phyloP scores from a whole-genome alignment of 106 monocot species.

The Apostasia shenzhenica region DNA sequence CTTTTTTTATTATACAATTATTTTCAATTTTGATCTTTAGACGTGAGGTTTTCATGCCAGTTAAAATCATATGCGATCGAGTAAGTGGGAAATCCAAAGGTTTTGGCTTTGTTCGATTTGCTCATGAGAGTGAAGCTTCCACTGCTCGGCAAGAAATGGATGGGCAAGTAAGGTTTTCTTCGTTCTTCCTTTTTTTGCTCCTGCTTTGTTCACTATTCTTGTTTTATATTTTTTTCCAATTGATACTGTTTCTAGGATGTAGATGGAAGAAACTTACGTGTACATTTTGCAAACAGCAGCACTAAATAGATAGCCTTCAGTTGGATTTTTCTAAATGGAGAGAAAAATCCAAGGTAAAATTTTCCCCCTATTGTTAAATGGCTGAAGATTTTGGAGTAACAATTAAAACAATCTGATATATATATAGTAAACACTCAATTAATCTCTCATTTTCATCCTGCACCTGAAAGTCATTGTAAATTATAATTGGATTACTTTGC shows the following conservation, averaged over 20 bases:
- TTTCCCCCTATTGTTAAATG: too few species aligned
- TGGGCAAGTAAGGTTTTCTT: constrained; percentile 28
- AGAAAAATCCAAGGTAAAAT: too few species aligned
- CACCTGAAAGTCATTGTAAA: too few species aligned
- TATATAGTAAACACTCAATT: too few species aligned
- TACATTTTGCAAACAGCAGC: constrained; percentile 28
- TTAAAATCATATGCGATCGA: constrained; percentile 60
- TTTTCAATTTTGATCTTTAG: neutral
- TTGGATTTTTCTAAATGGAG: too few species aligned
- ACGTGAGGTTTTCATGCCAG: constrained; percentile 7
- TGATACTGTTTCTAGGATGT: constrained; percentile 15
- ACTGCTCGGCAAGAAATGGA: constrained; percentile 44
- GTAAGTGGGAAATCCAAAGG: constrained; percentile 59
- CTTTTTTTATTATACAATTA: neutral
- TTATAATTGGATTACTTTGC: too few species aligned
- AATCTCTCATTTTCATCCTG: too few species aligned
- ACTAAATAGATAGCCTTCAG: too few species aligned
- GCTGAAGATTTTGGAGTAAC: too few species aligned
- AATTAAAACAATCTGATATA: too few species aligned
- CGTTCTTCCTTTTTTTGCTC: neutral
- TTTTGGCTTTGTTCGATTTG: constrained; percentile 58
- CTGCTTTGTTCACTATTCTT: neutral
- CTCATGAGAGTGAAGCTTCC: constrained; percentile 27
- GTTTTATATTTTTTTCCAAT: neutral
- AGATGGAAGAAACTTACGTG: constrained; percentile 43